These are phyloP conservation scores for Schizophyllum commune DNA, from an alignment of 1,284 basidiomycete species.

Conservation along the genomic window DNA sequence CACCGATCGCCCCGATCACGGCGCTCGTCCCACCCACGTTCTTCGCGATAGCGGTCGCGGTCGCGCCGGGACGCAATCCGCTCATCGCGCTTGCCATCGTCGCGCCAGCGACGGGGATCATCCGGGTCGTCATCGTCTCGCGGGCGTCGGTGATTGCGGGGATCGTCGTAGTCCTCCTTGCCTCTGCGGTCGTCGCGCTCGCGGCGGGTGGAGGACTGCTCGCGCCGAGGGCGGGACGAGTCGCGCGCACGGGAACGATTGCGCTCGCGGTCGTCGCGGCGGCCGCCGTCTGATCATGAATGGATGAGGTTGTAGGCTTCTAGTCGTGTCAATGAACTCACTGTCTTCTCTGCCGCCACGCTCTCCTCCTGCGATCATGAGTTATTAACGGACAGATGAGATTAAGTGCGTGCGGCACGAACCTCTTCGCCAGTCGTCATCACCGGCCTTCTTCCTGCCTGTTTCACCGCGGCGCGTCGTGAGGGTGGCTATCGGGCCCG, in stretches of 20 bases:
- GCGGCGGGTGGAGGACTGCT: constrained; percentile 43
- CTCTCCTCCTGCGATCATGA: constrained; percentile 34
- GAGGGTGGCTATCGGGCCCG: constrained; percentile 28
- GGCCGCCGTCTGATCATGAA: constrained; percentile 39
- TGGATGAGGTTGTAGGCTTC: constrained; percentile 1
- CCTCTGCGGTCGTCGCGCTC: constrained; percentile 30
- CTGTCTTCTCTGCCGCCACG: constrained; percentile 51
- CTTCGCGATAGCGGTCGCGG: constrained; percentile 34
- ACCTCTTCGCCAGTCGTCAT: constrained; percentile 82
- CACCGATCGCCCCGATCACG: constrained; percentile 44
- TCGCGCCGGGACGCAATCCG: constrained; percentile 55
- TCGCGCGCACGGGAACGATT: constrained; percentile 56
- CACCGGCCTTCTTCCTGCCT: constrained; percentile 60
- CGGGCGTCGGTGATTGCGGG: constrained; percentile 29
- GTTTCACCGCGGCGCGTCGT: constrained; percentile 48
- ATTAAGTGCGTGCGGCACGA: constrained; percentile 15
- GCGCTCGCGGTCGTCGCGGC: constrained; percentile 50
- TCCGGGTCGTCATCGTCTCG: constrained; percentile 37
- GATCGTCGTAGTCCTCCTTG: constrained; percentile 27
- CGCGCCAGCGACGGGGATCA: constrained; percentile 64
- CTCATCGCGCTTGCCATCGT: constrained; percentile 74
- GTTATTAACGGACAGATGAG: constrained; percentile 9
- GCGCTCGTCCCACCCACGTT: constrained; percentile 31
- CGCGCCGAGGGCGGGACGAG: constrained; percentile 48
- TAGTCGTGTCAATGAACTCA: constrained; percentile 26